phyloP scores from a whole-genome alignment of 768 basidiomycete genomes.

The Mycena venus region DNA sequence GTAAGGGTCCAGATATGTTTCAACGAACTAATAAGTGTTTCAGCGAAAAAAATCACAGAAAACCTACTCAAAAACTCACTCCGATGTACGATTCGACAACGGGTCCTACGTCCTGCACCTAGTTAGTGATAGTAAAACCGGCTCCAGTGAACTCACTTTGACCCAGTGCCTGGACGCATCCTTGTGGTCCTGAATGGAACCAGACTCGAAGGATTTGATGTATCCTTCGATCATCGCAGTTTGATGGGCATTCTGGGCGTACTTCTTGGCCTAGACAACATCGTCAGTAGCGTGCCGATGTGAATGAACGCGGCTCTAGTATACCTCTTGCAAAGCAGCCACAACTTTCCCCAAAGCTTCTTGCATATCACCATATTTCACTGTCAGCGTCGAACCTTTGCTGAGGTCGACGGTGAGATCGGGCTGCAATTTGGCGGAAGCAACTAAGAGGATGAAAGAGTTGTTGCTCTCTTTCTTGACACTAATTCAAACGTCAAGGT shows the following conservation, averaged over 20 bases:
- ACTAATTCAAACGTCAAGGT: constrained; percentile 50
- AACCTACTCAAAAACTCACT: constrained; percentile 43
- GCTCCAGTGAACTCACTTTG: constrained; percentile 82
- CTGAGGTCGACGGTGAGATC: constrained; percentile 57
- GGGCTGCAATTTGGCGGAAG: constrained; percentile 68
- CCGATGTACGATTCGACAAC: constrained; percentile 92
- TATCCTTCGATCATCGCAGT: constrained; percentile 82
- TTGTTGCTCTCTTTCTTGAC: constrained; percentile 76
- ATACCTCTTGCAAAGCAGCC: constrained; percentile 72
- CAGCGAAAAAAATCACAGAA: neutral
- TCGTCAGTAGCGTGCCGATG: neutral
- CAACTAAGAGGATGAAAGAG: constrained; percentile 80
- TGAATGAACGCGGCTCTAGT: neutral
- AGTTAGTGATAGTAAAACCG: constrained; percentile 77
- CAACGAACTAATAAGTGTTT: constrained; percentile 68
- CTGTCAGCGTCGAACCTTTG: constrained; percentile 63
- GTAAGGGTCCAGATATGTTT: constrained; percentile 91
- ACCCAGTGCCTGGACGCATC: constrained; percentile 87
- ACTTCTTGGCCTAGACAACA: constrained; percentile 73
- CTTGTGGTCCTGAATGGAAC: constrained; percentile 85
- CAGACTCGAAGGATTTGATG: constrained; percentile 83
- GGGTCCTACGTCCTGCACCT: constrained; percentile 89
- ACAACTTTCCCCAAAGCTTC: constrained; percentile 66
- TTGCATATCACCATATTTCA: constrained; percentile 85
- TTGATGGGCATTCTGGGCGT: constrained; percentile 81